A percentile compares a stretch with the other conserved stretches of the same genome.
Conservation (phyloP, 495 filamentous ascomycete genomes). For the Cercophora sp. region DNA sequence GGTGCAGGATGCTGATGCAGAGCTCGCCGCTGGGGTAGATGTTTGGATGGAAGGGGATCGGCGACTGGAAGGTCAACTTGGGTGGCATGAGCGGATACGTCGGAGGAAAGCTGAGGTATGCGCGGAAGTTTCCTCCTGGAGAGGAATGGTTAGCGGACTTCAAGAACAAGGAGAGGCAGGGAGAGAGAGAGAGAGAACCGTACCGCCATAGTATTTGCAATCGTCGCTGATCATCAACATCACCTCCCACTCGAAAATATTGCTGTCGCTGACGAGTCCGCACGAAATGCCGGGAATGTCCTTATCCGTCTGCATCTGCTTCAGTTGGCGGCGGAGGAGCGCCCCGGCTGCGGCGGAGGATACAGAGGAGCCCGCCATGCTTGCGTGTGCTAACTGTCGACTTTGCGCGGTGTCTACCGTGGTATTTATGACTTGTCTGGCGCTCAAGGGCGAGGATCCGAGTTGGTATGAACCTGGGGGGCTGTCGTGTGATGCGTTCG, state of each 20-base stretch:
- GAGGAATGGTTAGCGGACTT: neutral
- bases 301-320: slow-evolving; percentile 87
- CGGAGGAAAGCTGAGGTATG: slow-evolving; percentile 69
- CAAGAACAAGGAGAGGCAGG: neutral
- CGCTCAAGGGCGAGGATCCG: neutral
- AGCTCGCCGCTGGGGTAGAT: slow-evolving; percentile 87
- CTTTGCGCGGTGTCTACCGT: neutral
- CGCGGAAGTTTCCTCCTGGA: slow-evolving; percentile 85
- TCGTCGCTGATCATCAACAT: slow-evolving; percentile 99
- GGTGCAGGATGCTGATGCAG: slow-evolving; percentile 96
- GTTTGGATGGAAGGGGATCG: slow-evolving; percentile 90
- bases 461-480: neutral
- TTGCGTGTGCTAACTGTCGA: neutral
- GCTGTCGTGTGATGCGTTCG: slow-evolving; percentile 1
- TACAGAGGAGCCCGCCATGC: slow-evolving; percentile 29
- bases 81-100: slow-evolving; percentile 89
- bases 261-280: slow-evolving; percentile 75
- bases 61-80: slow-evolving; percentile 82
- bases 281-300: slow-evolving; percentile 93
- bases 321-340: slow-evolving; percentile 79
- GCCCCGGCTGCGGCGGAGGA: slow-evolving; percentile 53
- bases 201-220: slow-evolving; percentile 88
- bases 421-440: neutral
- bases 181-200: slow-evolving; percentile 9
- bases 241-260: slow-evolving; percentile 98